Evolutionary conservation across 345 rosid genomes (phyloP).

Genomic region (Mangifera indica): DNA sequence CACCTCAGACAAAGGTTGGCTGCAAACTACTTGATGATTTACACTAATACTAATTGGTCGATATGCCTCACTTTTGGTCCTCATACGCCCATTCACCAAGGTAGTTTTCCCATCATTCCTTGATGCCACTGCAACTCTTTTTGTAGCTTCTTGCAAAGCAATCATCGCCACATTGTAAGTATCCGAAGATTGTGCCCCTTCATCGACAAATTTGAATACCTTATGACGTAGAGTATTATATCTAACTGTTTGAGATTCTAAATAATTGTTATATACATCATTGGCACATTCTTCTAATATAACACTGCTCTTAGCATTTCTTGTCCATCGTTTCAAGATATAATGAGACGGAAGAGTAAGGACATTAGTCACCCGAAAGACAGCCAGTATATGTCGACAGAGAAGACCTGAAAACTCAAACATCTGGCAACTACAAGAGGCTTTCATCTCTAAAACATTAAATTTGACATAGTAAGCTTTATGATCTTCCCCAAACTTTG

Average conservation of each 20-base stretch:
- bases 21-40: conserved; percentile 18
- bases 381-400: conserved; percentile 54
- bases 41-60: conserved; percentile 6
- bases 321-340: conserved; percentile 52
- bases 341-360: conserved; percentile 56
- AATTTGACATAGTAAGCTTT: conserved; percentile 45
- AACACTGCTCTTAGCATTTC: conserved; percentile 47
- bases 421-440: conserved; percentile 59
- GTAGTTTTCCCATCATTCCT: conserved; percentile 29
- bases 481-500: conserved; percentile 53
- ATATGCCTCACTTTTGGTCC: conserved; percentile 25
- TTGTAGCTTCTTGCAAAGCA: conserved; percentile 45
- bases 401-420: conserved; percentile 56
- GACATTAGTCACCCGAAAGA: conserved; percentile 53
- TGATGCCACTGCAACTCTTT: conserved; percentile 35
- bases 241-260: conserved; percentile 48
- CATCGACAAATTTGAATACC: conserved; percentile 44
- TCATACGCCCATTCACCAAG: conserved; percentile 30
- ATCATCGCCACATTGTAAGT: conserved; percentile 34
- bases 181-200: conserved; percentile 36
- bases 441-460: conserved; percentile 47
- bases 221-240: conserved; percentile 47
- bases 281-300: conserved; percentile 36
- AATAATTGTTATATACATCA: conserved; percentile 31
- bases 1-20: conserved; percentile 36